Evolutionary conservation across 2,329 filamentous ascomycete species (phyloP).

Genomic region (Thelonectria discophora): DNA sequence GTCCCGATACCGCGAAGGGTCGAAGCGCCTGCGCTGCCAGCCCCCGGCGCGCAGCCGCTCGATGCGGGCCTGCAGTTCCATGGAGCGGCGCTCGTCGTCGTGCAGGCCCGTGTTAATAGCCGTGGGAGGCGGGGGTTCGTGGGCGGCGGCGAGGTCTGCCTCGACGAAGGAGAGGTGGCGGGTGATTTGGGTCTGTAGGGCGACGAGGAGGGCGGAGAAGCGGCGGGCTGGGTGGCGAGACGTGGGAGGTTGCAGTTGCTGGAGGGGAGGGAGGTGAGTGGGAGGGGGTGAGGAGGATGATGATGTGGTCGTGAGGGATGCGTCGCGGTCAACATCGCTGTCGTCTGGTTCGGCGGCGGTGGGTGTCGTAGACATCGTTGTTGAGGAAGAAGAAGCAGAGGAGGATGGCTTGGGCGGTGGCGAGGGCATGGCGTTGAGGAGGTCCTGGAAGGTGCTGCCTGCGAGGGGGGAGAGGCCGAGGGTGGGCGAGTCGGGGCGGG

Average conservation of each 20-base stretch:
- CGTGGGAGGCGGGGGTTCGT: slow-evolving; percentile 22
- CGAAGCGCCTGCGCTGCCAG: slow-evolving; percentile 66
- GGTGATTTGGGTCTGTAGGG: slow-evolving; percentile 58
- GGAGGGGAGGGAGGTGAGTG: slow-evolving; percentile 57
- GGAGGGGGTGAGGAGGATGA: no score
- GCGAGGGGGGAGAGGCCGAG: slow-evolving; percentile 55
- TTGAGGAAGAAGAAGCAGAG: no score
- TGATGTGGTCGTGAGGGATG: background rate
- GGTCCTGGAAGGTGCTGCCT: slow-evolving; percentile 37
- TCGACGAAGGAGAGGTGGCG: slow-evolving; percentile 60
- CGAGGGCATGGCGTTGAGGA: slow-evolving; percentile 23
- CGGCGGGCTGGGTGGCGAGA: slow-evolving; percentile 52
- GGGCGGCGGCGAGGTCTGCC: slow-evolving; percentile 47
- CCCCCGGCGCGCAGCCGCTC: slow-evolving; percentile 62
- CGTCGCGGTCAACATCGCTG: slow-evolving; percentile 27
- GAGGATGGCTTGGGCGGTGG: background rate
- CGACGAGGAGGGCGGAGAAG: slow-evolving; percentile 58
- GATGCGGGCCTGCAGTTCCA: slow-evolving; percentile 61
- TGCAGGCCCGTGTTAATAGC: slow-evolving; percentile 27
- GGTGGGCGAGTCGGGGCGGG: slow-evolving; percentile 67
- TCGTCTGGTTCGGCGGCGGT: background rate
- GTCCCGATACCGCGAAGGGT: slow-evolving; percentile 61
- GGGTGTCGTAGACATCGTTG: background rate
- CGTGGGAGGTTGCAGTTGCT: no score
- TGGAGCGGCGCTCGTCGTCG: slow-evolving; percentile 48